Conservation (phyloP, 768 basidiomycete species). For the Lactifluus rugatus region DNA sequence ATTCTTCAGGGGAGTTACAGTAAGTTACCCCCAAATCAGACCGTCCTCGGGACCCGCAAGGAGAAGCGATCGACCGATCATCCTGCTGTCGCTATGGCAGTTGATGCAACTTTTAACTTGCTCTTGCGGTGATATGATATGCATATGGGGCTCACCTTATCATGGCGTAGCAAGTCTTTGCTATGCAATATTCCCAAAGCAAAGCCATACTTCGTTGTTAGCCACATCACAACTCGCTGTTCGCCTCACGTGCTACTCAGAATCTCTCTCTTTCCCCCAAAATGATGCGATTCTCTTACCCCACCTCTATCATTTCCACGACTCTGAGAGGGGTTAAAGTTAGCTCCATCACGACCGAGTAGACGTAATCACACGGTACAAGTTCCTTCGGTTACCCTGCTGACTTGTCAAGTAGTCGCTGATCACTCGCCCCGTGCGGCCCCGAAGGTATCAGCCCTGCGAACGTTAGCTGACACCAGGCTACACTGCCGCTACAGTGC, state of each 20-base stretch:
- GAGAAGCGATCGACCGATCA: background rate
- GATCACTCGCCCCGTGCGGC: no score
- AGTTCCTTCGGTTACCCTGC: no score
- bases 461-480: no score
- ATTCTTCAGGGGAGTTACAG: background rate
- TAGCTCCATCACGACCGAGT: no score
- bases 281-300: background rate
- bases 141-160: background rate
- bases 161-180: background rate
- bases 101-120: no score
- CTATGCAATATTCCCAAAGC: background rate
- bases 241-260: background rate
- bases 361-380: no score
- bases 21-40: background rate
- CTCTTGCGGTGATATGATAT: background rate
- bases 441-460: no score
- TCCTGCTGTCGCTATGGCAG: background rate
- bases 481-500: no score
- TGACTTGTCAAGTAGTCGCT: no score
- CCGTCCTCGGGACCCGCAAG: background rate
- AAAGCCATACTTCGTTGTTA: background rate
- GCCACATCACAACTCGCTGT: background rate
- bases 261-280: background rate
- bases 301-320: no score
- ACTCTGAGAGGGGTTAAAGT: no score